Base-by-base conservation (phyloP, 2,329 filamentous ascomycete species). In the Claviceps cyperi region DNA sequence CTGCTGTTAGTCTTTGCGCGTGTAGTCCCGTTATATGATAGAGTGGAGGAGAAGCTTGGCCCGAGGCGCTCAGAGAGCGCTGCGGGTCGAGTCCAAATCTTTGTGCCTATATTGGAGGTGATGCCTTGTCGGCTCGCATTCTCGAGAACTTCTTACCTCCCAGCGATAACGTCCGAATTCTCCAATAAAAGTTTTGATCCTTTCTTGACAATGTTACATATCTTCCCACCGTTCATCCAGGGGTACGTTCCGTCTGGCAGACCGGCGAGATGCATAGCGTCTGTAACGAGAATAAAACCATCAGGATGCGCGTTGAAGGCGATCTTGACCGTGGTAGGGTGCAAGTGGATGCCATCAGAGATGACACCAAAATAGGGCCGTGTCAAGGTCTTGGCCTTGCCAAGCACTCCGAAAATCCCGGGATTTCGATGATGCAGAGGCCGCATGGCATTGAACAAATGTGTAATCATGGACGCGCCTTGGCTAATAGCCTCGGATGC, bases 381-480 rank as follows among this genome's bases (percentile, higher is more conserved):
- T 13, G 68, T 64, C 50, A 70, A 60, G 53, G 66, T 72, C 58
- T 83, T 76, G 8, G 76, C 76, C 54, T 77, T 77, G 52, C 89
- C 88, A 14, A 96, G 70, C 0, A 94, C 79, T 28, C 90, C 90
- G 62, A 94, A 94, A 58, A 95, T 81, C 38, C 89, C 89, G 0
- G 90, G 89, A 65, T 95, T 89, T 51, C 90, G 84, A 71, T 96
- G 88, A 64, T 92, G 86, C 47, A 94, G 78, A 14, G 88, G 88
- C 1, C 82, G 77, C 89, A 95, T 95, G 24, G 89, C 89, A 64
- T 95, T 95, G 77, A 94, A 95, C 1, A 95, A 74, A 61, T 95
- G 89, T 0, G 89, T 95, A 56, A 95, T 85, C 86, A 94, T 94
- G 46, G 78, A 85, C 2, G 86, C 86, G 48, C 89, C 89, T 6